Conservation (phyloP, 2,329 filamentous ascomycete species). For the Botryosphaeria dothidea region DNA sequence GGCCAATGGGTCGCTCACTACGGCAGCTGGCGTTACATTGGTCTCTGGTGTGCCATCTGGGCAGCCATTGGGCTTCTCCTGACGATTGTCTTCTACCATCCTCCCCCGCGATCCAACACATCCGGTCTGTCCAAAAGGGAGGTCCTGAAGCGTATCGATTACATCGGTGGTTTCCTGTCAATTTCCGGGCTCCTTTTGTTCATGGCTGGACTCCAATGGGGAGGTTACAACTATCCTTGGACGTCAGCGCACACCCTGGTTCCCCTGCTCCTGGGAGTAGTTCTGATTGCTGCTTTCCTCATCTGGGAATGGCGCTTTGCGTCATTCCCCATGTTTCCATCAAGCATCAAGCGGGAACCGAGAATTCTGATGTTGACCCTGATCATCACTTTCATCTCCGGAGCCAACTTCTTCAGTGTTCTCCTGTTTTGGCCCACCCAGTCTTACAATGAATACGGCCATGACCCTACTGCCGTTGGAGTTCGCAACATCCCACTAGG, state of each 20-base stretch:
- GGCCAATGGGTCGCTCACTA: conserved; percentile 33
- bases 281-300: conserved; percentile 35
- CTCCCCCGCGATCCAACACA: conserved; percentile 32
- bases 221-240: conserved; percentile 43
- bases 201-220: conserved; percentile 42
- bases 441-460: conserved; percentile 32
- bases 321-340: conserved; percentile 41
- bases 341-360: conserved; percentile 27
- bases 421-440: conserved; percentile 36
- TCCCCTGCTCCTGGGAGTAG: conserved; percentile 38
- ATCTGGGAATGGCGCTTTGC: conserved; percentile 42
- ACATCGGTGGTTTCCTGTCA: conserved; percentile 31
- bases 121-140: conserved; percentile 33
- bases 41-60: conserved; percentile 34
- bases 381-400: conserved; percentile 36
- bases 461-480: conserved; percentile 34
- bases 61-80: conserved; percentile 29
- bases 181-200: conserved; percentile 36
- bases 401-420: conserved; percentile 34
- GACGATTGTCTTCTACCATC: conserved; percentile 30
- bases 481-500: conserved; percentile 31
- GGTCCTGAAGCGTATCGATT: conserved; percentile 36
- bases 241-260: conserved; percentile 38
- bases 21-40: conserved; percentile 34
- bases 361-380: conserved; percentile 54